phyloP scores from a whole-genome alignment of 2,329 filamentous ascomycete genomes.

The Zasmidium cellare region DNA sequence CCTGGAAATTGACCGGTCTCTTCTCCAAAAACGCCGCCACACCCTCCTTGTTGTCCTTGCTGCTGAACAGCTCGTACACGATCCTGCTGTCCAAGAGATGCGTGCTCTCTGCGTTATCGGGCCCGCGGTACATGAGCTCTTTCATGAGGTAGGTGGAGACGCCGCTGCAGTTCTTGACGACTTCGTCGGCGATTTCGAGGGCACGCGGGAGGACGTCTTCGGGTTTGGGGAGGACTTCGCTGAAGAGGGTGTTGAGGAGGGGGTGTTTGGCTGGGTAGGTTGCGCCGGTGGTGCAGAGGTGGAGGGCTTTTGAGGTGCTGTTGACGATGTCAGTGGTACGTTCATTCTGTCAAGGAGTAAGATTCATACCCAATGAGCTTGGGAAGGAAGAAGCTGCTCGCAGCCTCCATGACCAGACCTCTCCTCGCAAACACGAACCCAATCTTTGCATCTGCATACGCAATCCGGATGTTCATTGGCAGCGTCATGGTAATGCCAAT shows the following conservation, averaged over 20 bases:
- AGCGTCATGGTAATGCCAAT: slow-evolving; percentile 62
- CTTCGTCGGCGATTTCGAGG: slow-evolving; percentile 65
- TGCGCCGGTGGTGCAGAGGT: slow-evolving; percentile 66
- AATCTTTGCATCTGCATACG: slow-evolving; percentile 61
- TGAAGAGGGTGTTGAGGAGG: slow-evolving; percentile 63
- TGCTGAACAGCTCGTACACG: slow-evolving; percentile 61
- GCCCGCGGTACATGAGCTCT: slow-evolving; percentile 67
- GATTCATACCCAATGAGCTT: slow-evolving; percentile 59
- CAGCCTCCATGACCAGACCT: slow-evolving; percentile 72
- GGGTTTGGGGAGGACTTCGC: slow-evolving; percentile 59
- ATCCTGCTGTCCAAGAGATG: slow-evolving; percentile 69
- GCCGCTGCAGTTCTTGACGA: slow-evolving; percentile 65
- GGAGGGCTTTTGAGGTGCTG: slow-evolving; percentile 57
- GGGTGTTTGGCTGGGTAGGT: slow-evolving; percentile 53
- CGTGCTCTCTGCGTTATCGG: slow-evolving; percentile 63
- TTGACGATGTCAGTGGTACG: slow-evolving; percentile 3
- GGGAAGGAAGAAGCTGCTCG: slow-evolving; percentile 70
- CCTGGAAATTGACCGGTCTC: slow-evolving; percentile 62
- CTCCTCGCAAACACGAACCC: slow-evolving; percentile 73
- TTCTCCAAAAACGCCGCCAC: slow-evolving; percentile 70
- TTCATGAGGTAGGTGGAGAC: slow-evolving; percentile 67
- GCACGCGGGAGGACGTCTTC: slow-evolving; percentile 65
- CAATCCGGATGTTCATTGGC: slow-evolving; percentile 56
- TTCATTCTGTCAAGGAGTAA: not conserved
- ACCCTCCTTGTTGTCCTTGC: slow-evolving; percentile 66